These are phyloP conservation scores for Capronia coronata DNA, from an alignment of 2,329 filamentous ascomycete species.

Conservation along the genomic window DNA sequence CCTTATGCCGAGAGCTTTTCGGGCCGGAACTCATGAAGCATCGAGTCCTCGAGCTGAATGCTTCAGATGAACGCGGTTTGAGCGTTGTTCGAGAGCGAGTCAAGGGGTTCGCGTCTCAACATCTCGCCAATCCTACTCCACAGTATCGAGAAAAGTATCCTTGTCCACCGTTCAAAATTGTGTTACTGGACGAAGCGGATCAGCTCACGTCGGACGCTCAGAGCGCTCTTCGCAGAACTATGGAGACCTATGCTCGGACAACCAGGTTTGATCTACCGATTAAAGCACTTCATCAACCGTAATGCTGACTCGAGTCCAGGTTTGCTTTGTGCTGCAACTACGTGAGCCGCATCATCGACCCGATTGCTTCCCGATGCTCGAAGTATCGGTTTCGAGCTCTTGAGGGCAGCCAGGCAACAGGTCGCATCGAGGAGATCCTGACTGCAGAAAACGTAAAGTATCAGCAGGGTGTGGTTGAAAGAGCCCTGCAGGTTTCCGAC, in stretches of 20 bases:
- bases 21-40: constrained; percentile 88
- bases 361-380: constrained; percentile 82
- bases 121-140: constrained; percentile 24
- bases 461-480: constrained; percentile 72
- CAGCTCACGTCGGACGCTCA: constrained; percentile 98
- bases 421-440: constrained; percentile 76
- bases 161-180: constrained; percentile 97
- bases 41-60: constrained; percentile 97
- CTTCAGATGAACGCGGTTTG: constrained; percentile 97
- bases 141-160: constrained; percentile 61
- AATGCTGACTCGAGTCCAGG: constrained; percentile 43
- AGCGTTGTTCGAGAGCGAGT: constrained; percentile 95
- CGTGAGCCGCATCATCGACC: constrained; percentile 95
- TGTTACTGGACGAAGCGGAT: constrained; percentile 85
- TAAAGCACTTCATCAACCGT: too few relatives aligned
- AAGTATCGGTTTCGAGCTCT: constrained; percentile 97
- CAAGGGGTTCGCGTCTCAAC: constrained; percentile 79
- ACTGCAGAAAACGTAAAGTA: constrained; percentile 67
- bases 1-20: constrained; percentile 93
- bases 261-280: constrained; percentile 83
- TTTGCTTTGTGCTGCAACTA: constrained; percentile 99
- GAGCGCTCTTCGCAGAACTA: constrained; percentile 82
- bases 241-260: constrained; percentile 97
- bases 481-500: constrained; percentile 79
- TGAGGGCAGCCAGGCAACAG: constrained; percentile 75